A percentile compares a stretch with the other conserved stretches of the same genome.
Conservation (phyloP, 805 yeast species). For the Yarrowia sp. region DNA sequence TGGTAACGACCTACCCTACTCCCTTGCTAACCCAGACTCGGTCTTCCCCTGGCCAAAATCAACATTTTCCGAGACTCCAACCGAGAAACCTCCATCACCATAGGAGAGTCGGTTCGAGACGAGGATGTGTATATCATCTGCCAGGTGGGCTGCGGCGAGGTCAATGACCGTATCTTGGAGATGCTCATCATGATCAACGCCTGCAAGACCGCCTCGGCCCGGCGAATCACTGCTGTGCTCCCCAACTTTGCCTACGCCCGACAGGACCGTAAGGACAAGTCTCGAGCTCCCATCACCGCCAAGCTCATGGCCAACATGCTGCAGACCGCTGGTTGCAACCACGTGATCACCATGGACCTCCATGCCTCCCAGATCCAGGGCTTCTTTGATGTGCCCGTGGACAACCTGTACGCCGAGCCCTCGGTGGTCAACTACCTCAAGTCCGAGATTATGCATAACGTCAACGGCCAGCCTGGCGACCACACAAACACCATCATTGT, state of each 20-base stretch:
- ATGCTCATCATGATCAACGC: constrained; percentile 88
- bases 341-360: constrained; percentile 94
- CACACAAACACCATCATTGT: constrained; percentile 67
- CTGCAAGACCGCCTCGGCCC: constrained; percentile 89
- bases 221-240: constrained; percentile 90
- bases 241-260: constrained; percentile 98
- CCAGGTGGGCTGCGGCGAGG: constrained; percentile 82
- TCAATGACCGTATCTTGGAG: constrained; percentile 86
- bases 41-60: constrained; percentile 64
- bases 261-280: constrained; percentile 94
- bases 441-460: constrained; percentile 43
- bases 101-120: constrained; percentile 88
- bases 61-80: constrained; percentile 81
- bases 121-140: constrained; percentile 55
- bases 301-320: constrained; percentile 89
- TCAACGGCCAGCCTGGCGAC: constrained; percentile 38
- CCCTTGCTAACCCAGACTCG: constrained; percentile 40
- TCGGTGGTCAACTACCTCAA: constrained; percentile 78
- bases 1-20: too few relatives aligned
- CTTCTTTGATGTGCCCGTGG: constrained; percentile 93
- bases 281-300: constrained; percentile 95
- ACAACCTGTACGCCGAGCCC: constrained; percentile 95
- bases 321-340: constrained; percentile 94
- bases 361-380: constrained; percentile 99
- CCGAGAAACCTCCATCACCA: constrained; percentile 79